Conservation (phyloP, 139 green algal genomes). For the Chlorella vulgaris region DNA sequence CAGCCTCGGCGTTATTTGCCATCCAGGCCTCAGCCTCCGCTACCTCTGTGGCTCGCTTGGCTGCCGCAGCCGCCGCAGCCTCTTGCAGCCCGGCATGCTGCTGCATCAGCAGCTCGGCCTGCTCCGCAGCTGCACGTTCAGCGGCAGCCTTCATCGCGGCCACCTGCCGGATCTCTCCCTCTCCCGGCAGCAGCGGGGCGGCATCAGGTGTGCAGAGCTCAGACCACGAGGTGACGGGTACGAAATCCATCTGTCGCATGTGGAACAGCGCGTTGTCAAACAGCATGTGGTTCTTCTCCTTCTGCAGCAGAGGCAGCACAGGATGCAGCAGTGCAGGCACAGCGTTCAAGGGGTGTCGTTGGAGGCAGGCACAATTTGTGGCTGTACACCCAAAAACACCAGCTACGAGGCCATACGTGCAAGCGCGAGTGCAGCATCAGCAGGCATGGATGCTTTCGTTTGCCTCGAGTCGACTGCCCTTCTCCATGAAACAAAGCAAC, state of each 20-base stretch:
- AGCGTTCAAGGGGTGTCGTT: background rate
- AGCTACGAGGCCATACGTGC: too few species aligned
- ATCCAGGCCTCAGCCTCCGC: slow-evolving; percentile 6
- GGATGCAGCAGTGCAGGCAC: background rate
- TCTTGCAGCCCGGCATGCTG: background rate
- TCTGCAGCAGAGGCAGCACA: slow-evolving; percentile 8
- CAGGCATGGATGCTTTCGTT: too few species aligned
- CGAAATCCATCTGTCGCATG: slow-evolving; percentile 39
- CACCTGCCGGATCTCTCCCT: background rate
- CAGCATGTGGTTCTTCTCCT: slow-evolving; percentile 43
- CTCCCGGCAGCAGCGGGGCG: background rate
- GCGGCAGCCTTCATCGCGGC: background rate
- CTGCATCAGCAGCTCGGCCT: background rate
- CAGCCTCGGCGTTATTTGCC: slow-evolving; percentile 1
- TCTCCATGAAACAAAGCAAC: background rate
- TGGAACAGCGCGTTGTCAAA: slow-evolving; percentile 40
- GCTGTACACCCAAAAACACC: too few species aligned
- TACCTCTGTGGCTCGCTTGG: slow-evolving; percentile 2
- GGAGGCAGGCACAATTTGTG: too few species aligned
- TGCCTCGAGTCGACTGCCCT: too few species aligned
- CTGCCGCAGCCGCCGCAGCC: background rate
- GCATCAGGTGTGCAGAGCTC: slow-evolving; percentile 23
- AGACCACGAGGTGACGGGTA: slow-evolving; percentile 46
- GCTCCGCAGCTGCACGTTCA: background rate
- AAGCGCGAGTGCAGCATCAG: too few species aligned